Evolutionary conservation across 169 alveolate genomes (phyloP).

Genomic region (Eimeria necatrix): DNA sequence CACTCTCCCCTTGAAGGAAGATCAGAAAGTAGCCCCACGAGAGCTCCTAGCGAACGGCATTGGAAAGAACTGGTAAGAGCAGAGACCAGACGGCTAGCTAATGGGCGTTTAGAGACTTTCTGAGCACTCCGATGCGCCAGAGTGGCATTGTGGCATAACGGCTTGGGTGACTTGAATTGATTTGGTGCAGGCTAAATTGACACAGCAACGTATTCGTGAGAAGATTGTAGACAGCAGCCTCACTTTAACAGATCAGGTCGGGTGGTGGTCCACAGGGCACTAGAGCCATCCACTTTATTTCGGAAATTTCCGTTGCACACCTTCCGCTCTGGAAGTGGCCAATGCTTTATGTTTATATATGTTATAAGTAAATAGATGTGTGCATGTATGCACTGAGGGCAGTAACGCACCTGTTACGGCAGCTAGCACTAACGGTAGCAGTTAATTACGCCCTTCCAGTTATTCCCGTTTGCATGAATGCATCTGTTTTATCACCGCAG

Average conservation of each 20-base stretch:
- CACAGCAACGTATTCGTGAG: constrained; percentile 17
- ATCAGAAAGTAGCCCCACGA: not conserved
- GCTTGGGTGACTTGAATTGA: not conserved
- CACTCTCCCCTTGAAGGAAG: not conserved
- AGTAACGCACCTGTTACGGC: not conserved
- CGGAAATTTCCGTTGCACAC: no score
- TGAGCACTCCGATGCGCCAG: not conserved
- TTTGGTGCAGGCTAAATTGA: constrained; percentile 18
- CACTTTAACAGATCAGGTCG: not conserved
- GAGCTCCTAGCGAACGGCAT: not conserved
- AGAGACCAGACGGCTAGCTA: no score
- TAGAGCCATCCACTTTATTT: no score
- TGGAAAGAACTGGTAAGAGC: not conserved
- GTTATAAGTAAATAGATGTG: not conserved
- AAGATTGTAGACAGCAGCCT: not conserved
- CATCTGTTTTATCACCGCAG: not conserved
- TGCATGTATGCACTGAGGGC: not conserved
- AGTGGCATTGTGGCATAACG: not conserved
- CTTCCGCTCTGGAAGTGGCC: no score
- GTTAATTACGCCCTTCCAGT: no score
- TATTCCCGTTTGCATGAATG: not conserved
- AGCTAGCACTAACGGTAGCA: no score
- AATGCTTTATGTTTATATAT: no score
- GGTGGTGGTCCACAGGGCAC: no score
- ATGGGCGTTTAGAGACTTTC: not conserved